These are phyloP conservation scores for Russula earlei DNA, from an alignment of 768 basidiomycete species.

Conservation along the genomic window DNA sequence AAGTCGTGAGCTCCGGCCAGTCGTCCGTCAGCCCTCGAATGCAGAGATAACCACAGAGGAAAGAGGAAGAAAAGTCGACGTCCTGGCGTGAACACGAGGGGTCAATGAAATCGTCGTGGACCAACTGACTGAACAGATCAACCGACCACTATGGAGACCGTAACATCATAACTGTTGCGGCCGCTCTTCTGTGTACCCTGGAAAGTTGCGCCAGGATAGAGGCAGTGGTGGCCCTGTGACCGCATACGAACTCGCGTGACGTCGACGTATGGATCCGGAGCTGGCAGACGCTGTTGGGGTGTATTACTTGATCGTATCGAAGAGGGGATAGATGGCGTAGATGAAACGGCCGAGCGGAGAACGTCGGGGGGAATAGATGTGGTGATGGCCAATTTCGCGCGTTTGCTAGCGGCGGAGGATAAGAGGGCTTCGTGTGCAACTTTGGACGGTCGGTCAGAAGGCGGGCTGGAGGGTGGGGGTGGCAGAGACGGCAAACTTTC, in stretches of 20 bases:
- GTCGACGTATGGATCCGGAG: constrained; percentile 53
- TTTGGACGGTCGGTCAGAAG: constrained; percentile 7
- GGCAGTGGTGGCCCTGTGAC: constrained; percentile 62
- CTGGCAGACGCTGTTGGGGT: constrained; percentile 14
- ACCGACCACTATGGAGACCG: constrained; percentile 84
- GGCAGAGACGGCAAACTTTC: constrained; percentile 3
- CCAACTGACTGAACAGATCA: constrained; percentile 8
- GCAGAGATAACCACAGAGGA: constrained; percentile 83
- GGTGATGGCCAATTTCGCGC: constrained; percentile 30
- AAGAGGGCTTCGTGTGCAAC: background rate
- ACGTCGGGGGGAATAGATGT: constrained; percentile 31
- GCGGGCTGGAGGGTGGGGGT: background rate
- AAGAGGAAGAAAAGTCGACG: constrained; percentile 79
- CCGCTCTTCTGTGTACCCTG: constrained; percentile 91
- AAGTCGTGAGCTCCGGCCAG: constrained; percentile 93
- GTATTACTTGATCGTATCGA: constrained; percentile 23
- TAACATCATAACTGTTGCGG: constrained; percentile 89
- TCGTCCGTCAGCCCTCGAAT: constrained; percentile 90
- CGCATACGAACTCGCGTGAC: constrained; percentile 71
- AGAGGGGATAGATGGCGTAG: constrained; percentile 18
- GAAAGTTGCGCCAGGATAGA: constrained; percentile 84
- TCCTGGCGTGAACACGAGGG: constrained; percentile 40
- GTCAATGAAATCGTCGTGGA: background rate
- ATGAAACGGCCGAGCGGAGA: constrained; percentile 14
- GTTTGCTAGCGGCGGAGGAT: constrained; percentile 32